phyloP scores from a whole-genome alignment of 352 stramenopile species.

The Sclerospora graminicola region DNA sequence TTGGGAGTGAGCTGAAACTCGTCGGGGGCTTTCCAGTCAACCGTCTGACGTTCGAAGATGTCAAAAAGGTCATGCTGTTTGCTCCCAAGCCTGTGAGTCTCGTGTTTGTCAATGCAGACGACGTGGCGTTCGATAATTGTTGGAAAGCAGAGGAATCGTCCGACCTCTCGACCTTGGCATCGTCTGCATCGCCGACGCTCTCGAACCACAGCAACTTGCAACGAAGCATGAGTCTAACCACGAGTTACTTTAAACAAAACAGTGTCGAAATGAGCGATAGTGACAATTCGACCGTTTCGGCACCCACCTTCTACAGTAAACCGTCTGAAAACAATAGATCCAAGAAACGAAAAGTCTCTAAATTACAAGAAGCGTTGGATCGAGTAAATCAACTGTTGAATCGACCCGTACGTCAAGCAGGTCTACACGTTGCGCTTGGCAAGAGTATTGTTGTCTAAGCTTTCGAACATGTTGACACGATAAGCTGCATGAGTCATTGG shows the following conservation, averaged over 20 bases:
- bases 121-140: slow-evolving; percentile 18
- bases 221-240: slow-evolving; percentile 18
- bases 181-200: slow-evolving; percentile 14
- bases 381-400: slow-evolving; percentile 69
- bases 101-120: slow-evolving; percentile 60
- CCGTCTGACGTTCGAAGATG: slow-evolving; percentile 51
- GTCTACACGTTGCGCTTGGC: slow-evolving; percentile 41
- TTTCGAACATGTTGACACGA: slow-evolving; percentile 4
- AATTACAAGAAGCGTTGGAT: slow-evolving; percentile 49
- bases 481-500: slow-evolving; percentile 9
- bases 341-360: slow-evolving; percentile 63
- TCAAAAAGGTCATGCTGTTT: slow-evolving; percentile 73
- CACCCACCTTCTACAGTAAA: slow-evolving; percentile 20
- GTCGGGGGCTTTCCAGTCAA: slow-evolving; percentile 65
- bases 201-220: slow-evolving; percentile 11
- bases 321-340: slow-evolving; percentile 25
- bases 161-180: slow-evolving; percentile 5
- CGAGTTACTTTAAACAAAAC: slow-evolving; percentile 11
- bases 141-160: slow-evolving; percentile 24
- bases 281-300: slow-evolving; percentile 11
- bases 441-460: slow-evolving; percentile 67
- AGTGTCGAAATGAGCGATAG: slow-evolving; percentile 17
- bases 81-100: slow-evolving; percentile 69
- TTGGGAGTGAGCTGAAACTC: slow-evolving; percentile 66
- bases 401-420: slow-evolving; percentile 56